Percentiles rank a stretch among this genome's conserved stretches.
Conservation (phyloP, 768 basidiomycete genomes). For the Exsudoporus frostii region DNA sequence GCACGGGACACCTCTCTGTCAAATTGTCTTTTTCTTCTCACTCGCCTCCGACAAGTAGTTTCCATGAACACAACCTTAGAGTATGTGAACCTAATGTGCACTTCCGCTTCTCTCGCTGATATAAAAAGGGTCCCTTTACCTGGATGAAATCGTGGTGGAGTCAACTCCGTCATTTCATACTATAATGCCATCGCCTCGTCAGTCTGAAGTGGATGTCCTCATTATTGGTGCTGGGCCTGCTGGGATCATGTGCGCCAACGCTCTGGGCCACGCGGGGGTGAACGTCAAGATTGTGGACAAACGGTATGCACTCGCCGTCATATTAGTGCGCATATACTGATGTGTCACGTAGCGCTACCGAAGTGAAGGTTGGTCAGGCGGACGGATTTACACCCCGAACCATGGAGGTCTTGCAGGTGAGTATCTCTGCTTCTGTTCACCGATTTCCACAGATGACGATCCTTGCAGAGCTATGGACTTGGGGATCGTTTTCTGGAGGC, state of each 20-base stretch:
- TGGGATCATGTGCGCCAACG: slow-evolving; percentile 44
- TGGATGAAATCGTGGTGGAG: background rate
- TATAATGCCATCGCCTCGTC: slow-evolving; percentile 13
- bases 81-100: background rate
- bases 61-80: background rate
- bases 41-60: background rate
- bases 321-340: background rate
- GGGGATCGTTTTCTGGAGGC: slow-evolving; percentile 57
- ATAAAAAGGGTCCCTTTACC: background rate
- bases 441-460: background rate
- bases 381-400: slow-evolving; percentile 28
- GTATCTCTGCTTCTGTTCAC: background rate
- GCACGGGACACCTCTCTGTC: too few relatives aligned
- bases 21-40: background rate
- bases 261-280: slow-evolving; percentile 35
- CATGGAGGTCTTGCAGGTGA: slow-evolving; percentile 45
- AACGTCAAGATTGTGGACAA: slow-evolving; percentile 41
- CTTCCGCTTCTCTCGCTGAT: background rate
- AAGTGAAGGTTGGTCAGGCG: slow-evolving; percentile 27
- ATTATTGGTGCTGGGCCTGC: slow-evolving; percentile 44
- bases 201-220: slow-evolving; percentile 38
- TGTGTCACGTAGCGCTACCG: slow-evolving; percentile 5
- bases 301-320: slow-evolving; percentile 24
- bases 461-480: slow-evolving; percentile 67
- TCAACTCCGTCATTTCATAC: background rate